Evolutionary conservation across 1,284 basidiomycete genomes (phyloP), one percentile per base, ranked within the genome.

Genomic region (Exobasidium cylindrosporum): DNA sequence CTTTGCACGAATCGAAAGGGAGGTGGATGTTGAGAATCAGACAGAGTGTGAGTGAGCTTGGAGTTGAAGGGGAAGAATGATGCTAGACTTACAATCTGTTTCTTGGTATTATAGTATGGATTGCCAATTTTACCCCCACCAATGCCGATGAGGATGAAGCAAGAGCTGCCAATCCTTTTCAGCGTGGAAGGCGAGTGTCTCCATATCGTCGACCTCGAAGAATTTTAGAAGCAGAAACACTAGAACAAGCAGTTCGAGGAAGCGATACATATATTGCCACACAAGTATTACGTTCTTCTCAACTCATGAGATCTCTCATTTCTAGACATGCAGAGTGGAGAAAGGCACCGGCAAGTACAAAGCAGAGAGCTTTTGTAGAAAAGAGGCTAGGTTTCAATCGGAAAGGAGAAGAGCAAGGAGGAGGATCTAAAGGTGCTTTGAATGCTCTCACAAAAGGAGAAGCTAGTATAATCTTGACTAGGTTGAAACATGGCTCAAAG

Each of bases 271-370:
- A 85, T 75, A 86, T 84, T 4, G 74, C 72, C 28, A 82, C 79
- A 17, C 86, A 85, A 61, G 82, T 90, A 11, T 78, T 88, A 30
- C 81, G 77, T 54, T 85, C 54, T 63, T 35, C 62, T 49, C 29
- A 61, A 64, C 65, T 65, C 44, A 62, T 76, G 65, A 72, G 44
- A 45, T 57, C 61, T 3, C 55, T 65, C 30, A 58, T 68, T 29
- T 54, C 60, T 23, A 56, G 70, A 2, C 62, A 67, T 26, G 91
- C 92, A 0, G 80, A 80, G 14, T 97, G 94, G 94, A 84, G 94
- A 30, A 80, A 76, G 45, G 78, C 82, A 2, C 85, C 86, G 7
- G 89, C 91, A 0, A 86, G 88, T 0, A 83, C 85, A 4, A 83
- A 81, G 35, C 92, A 96, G 73, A 84, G 86, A 63, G 72, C 80